Evolutionary conservation across 2,329 filamentous ascomycete species (phyloP).

Genomic region (Xylaria sp.): DNA sequence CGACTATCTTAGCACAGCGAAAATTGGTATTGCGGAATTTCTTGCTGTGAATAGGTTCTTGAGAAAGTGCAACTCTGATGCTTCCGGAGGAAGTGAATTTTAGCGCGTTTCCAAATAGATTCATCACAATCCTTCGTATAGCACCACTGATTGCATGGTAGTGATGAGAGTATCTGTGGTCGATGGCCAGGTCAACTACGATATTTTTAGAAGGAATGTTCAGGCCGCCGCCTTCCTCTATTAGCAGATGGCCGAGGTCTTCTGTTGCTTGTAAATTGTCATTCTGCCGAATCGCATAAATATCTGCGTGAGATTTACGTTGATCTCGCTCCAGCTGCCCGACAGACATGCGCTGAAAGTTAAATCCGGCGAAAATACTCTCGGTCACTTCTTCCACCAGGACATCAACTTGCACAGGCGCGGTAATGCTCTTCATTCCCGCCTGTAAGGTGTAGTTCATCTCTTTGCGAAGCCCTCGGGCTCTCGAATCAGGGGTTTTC

Average conservation of each 20-base stretch:
- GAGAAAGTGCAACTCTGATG: conserved; percentile 42
- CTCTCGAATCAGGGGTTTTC: conserved; percentile 31
- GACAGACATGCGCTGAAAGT: conserved; percentile 43
- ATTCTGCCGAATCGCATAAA: conserved; percentile 21
- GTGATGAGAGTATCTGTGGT: conserved; percentile 58
- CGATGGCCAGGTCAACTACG: conserved; percentile 62
- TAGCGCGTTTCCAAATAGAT: conserved; percentile 69
- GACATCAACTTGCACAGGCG: conserved; percentile 51
- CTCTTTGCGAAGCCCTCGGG: conserved; percentile 29
- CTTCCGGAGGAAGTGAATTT: conserved; percentile 63
- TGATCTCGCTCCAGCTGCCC: conserved; percentile 27
- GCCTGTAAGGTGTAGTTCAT: conserved; percentile 34
- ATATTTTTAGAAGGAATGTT: conserved; percentile 14
- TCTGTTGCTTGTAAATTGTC: conserved; percentile 29
- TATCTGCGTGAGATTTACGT: conserved; percentile 28
- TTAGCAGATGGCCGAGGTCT: conserved; percentile 20
- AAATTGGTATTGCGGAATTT: conserved; percentile 28
- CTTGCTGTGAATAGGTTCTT: conserved; percentile 32
- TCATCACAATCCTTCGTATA: conserved; percentile 66
- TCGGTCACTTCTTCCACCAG: conserved; percentile 60
- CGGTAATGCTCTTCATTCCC: conserved; percentile 40
- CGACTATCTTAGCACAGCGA: conserved; percentile 53
- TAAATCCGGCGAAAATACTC: conserved; percentile 58
- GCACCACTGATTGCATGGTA: conserved; percentile 65
- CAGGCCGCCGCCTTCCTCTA: background rate